Evolutionary conservation across 1,139 yeast species (phyloP).

Genomic region (Pichia cactophila): DNA sequence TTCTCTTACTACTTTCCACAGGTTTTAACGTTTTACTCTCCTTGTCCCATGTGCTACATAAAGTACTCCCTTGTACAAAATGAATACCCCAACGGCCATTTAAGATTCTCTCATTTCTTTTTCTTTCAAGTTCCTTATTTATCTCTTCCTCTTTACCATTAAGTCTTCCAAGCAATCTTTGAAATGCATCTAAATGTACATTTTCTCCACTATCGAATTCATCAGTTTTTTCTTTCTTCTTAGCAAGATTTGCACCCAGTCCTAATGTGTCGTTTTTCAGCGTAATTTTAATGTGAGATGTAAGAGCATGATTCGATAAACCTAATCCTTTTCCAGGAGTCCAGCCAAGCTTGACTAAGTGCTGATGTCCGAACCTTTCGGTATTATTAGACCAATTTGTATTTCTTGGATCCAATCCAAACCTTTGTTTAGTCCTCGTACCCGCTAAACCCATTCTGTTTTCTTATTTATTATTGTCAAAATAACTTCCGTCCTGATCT

Average conservation of each 20-base stretch:
- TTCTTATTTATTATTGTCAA: too few species aligned
- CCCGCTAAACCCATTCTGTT: slow-evolving; percentile 83
- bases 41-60: slow-evolving; percentile 81
- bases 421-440: slow-evolving; percentile 69
- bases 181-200: slow-evolving; percentile 89
- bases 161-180: slow-evolving; percentile 77
- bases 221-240: slow-evolving; percentile 39
- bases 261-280: slow-evolving; percentile 80
- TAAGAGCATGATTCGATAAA: slow-evolving; percentile 50
- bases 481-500: background rate
- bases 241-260: slow-evolving; percentile 70
- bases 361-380: slow-evolving; percentile 79
- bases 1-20: slow-evolving; percentile 17
- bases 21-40: slow-evolving; percentile 37
- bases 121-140: slow-evolving; percentile 52
- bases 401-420: slow-evolving; percentile 90
- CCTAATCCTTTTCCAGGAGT: slow-evolving; percentile 87
- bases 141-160: slow-evolving; percentile 67
- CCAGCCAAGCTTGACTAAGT: slow-evolving; percentile 83
- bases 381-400: slow-evolving; percentile 92
- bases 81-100: slow-evolving; percentile 82
- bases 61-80: slow-evolving; percentile 77
- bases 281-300: slow-evolving; percentile 75
- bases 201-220: slow-evolving; percentile 74
- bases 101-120: slow-evolving; percentile 57